Conservation (phyloP, 768 basidiomycete species). For the Astraeus odoratus region DNA sequence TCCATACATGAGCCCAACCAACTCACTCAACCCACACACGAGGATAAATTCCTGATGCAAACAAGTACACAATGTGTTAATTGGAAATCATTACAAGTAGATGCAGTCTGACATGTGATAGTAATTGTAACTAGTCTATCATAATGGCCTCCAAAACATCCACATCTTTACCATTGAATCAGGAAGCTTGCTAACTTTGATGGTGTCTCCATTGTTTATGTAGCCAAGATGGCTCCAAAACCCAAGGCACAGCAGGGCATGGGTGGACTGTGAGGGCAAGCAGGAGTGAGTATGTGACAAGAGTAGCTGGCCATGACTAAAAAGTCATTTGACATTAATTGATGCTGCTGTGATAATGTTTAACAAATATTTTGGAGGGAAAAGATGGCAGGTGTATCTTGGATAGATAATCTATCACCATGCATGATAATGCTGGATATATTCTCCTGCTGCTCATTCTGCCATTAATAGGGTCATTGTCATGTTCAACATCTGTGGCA, state of each 20-base stretch:
- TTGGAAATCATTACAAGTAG: too few relatives aligned
- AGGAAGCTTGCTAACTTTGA: too few relatives aligned
- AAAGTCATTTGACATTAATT: constrained; percentile 24
- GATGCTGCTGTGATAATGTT: constrained; percentile 28
- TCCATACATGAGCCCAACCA: too few relatives aligned
- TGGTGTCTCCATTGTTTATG: constrained; percentile 21
- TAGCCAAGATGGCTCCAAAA: constrained; percentile 24
- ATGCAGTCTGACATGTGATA: too few relatives aligned
- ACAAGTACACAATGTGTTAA: too few relatives aligned
- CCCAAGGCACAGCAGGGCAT: constrained; percentile 28
- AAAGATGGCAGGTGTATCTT: constrained; percentile 6
- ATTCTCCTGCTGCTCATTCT: too few relatives aligned
- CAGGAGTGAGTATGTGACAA: constrained; percentile 22
- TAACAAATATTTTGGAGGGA: constrained; percentile 1
- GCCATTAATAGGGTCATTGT: too few relatives aligned
- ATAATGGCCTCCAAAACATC: neutral
- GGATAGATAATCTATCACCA: constrained; percentile 22
- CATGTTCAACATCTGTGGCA: too few relatives aligned
- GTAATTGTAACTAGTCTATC: too few relatives aligned
- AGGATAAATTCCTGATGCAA: too few relatives aligned
- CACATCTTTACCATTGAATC: too few relatives aligned
- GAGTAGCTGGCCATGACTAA: constrained; percentile 20
- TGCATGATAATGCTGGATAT: constrained; percentile 20
- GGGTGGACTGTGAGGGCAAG: constrained; percentile 18
- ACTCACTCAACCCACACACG: too few relatives aligned